phyloP scores from a whole-genome alignment of 1,284 basidiomycete genomes.

The Leccinum pachyderme region DNA sequence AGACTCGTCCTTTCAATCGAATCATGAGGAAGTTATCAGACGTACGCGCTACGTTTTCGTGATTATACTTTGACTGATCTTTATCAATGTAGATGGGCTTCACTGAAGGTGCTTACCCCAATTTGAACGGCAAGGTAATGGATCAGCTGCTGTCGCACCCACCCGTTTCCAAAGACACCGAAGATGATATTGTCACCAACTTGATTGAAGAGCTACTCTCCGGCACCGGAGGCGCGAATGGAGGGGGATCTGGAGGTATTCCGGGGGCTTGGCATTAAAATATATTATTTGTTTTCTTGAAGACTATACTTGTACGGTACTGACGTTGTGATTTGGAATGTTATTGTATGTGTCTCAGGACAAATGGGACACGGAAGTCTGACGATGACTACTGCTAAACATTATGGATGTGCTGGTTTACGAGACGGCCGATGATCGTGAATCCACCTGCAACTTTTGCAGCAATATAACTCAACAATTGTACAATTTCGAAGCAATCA shows the following conservation, averaged over 20 bases:
- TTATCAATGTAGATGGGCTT: constrained; percentile 66
- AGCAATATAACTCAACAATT: too few relatives aligned
- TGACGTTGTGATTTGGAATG: not conserved
- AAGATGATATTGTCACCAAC: constrained; percentile 63
- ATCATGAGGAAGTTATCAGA: constrained; percentile 53
- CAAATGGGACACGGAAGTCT: too few relatives aligned
- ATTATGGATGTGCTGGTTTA: too few relatives aligned
- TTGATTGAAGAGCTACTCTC: constrained; percentile 59
- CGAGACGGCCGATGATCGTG: too few relatives aligned
- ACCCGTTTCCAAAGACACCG: constrained; percentile 45
- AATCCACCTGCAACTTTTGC: too few relatives aligned
- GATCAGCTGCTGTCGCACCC: constrained; percentile 46
- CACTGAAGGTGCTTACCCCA: constrained; percentile 51
- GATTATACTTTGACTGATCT: constrained; percentile 12
- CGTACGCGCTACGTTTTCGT: constrained; percentile 23
- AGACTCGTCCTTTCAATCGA: constrained; percentile 40
- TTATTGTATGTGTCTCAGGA: too few relatives aligned
- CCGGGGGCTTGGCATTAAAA: constrained; percentile 42
- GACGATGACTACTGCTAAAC: too few relatives aligned
- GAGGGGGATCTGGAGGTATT: constrained; percentile 29
- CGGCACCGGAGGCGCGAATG: constrained; percentile 7
- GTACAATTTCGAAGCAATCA: too few relatives aligned
- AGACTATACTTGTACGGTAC: constrained; percentile 17
- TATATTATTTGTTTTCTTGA: not conserved
- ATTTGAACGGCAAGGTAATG: constrained; percentile 50